Evolutionary conservation across 1,284 basidiomycete genomes (phyloP), one percentile per base, ranked within the genome.

Genomic region (Moesziomyces globuligerus): DNA sequence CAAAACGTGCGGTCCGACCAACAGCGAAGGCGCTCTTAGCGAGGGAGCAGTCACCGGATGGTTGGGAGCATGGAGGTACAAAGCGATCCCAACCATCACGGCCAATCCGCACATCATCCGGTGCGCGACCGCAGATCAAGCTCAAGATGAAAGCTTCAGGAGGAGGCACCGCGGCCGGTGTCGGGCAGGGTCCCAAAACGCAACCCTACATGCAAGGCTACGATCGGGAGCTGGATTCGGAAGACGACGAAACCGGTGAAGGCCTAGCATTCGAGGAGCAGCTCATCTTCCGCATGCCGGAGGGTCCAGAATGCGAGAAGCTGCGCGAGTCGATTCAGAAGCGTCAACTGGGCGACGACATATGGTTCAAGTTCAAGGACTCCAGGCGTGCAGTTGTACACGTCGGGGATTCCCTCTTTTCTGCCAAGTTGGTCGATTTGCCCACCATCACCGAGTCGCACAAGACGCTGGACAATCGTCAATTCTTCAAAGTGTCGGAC

Each of bases 341-440:
- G 43, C 88, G 82, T 2, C 74, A 93, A 65, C 91, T 93, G 74
- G 86, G 93, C 26, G 84, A 90, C 72, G 93, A 96, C 74, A 88
- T 98, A 10, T 97, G 74, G 91, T 94, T 99, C 87, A 98, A 96
- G 84, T 98, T 99, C 83, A 94, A 98, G 84, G 95, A 99, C 83
- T 92, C 94, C 48, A 88, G 96, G 45, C 85, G 96, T 74, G 96
- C 92, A 3, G 87, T 91, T 24, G 94, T 99, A 81, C 92, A 94
- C 81, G 87, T 95, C 26, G 91, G 90, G 20, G 89, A 89, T 67
- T 89, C 87, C 49, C 86, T 89, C 1, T 97, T 94, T 80, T 88
- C 91, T 20, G 89, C 96, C 21, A 98, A 98, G 83, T 88, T 99
- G 9, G 96, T 98, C 55, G 96, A 99, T 83, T 85, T 99, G 51